Conservation (phyloP, 2,329 filamentous ascomycete species). For the Rutstroemia sydowiana region DNA sequence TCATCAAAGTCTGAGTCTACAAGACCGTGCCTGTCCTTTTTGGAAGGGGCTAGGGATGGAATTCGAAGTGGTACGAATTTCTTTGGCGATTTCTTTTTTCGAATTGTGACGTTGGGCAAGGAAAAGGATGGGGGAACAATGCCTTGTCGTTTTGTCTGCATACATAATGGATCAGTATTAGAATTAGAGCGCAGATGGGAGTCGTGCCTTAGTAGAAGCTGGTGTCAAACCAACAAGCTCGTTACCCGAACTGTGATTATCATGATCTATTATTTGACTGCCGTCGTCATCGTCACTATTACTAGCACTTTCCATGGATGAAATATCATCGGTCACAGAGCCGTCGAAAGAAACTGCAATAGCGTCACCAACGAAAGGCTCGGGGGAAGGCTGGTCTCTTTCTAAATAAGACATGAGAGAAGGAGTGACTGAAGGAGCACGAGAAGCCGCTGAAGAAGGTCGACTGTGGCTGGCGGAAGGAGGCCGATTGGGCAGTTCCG, state of each 20-base stretch:
- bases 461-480: conserved; percentile 1
- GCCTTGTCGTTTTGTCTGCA: conserved; percentile 9
- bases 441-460: conserved; percentile 7
- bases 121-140: conserved; percentile 7
- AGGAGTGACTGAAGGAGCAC: conserved; percentile 15
- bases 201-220: not conserved
- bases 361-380: conserved; percentile 14
- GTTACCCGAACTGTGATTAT: not conserved
- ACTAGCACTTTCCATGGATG: not conserved
- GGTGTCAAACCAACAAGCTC: not conserved
- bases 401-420: conserved; percentile 15
- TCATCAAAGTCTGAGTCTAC: not conserved
- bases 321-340: not conserved
- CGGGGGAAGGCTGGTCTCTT: conserved; percentile 15
- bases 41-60: not conserved
- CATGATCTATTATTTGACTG: not conserved
- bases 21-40: not conserved
- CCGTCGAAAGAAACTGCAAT: conserved; percentile 8
- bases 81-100: conserved; percentile 6
- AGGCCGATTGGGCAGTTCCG: conserved; percentile 3
- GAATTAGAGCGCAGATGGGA: not conserved
- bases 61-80: not conserved
- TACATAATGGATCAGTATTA: not conserved
- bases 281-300: not conserved
- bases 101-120: conserved; percentile 17